Base-by-base conservation (phyloP, 306 rosid genomes). In the Canavalia gladiata region DNA sequence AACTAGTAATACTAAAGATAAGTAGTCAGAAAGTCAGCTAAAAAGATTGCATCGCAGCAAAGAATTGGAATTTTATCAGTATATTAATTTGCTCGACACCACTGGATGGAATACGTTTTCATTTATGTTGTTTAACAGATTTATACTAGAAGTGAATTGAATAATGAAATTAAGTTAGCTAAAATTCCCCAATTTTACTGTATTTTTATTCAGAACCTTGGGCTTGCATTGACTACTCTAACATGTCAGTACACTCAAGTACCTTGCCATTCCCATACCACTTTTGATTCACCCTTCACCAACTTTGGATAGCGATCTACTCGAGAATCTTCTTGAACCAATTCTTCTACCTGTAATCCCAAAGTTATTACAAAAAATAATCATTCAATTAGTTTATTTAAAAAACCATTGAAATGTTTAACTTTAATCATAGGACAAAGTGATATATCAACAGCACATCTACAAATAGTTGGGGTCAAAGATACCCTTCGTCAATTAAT, bases 181-280 rank as follows among this genome's bases (percentile, higher is more conserved):
- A 52, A 49, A 51, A 13, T 2, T 66, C 13, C 39, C n/a, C 42
- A 72, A 71, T 11, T 62, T 62, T 13, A 34, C 64, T 31, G 64
- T 50, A 60, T 30, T 49, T 75, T 60, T 60, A 43, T 46, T 76
- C 18, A 3, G 33, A 72, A 72, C 7, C 58, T 42, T 73, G 9
- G 50, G 67, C 50, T 74, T 57, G 47, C 47, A 64, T 71, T 76
- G 66, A 55, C 65, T 39, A 47, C 28, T 55, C 60, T 56, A 71
- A 66, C 67, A 18, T 46, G 41, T 60, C 25, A 76, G 34, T 65
- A 55, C 4, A 39, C n/a, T 47, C 37, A 51, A 42, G 74, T 87
- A 87, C 90, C 90, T 87, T 87, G 90, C 97, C 97, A 95, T 84
- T 95, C 99, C 99, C 99, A 95, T 43, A 93, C 96, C 72, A 87